phyloP scores from a whole-genome alignment of 352 stramenopile genomes.

The Globisporangium paddicum region DNA sequence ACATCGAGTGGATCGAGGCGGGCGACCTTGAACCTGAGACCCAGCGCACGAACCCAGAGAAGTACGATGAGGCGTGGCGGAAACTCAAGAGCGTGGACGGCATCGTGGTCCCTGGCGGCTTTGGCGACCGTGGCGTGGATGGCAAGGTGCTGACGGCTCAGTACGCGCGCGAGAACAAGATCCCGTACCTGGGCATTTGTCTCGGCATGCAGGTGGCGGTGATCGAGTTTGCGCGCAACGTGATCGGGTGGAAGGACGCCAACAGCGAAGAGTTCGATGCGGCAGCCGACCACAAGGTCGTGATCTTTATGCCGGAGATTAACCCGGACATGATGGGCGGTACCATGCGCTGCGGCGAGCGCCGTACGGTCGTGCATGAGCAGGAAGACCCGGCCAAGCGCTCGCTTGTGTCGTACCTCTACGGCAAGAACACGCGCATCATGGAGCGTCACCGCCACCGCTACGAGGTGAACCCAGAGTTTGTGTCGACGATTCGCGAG shows the following conservation, averaged over 20 bases:
- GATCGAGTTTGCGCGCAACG: conserved; percentile 96
- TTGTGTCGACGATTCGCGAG: conserved; percentile 87
- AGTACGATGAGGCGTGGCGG: conserved; percentile 87
- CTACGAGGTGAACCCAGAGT: conserved; percentile 99
- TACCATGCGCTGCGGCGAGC: conserved; percentile 98
- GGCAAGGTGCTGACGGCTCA: conserved; percentile 96
- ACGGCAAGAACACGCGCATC: conserved; percentile 86
- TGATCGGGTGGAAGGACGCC: conserved; percentile 90
- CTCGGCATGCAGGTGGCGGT: conserved; percentile 95
- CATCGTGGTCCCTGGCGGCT: conserved; percentile 98
- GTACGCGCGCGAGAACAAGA: conserved; percentile 93
- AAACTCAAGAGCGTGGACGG: conserved; percentile 92
- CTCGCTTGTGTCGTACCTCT: conserved; percentile 89
- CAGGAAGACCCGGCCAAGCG: conserved; percentile 77
- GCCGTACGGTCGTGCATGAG: conserved; percentile 92
- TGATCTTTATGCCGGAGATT: conserved; percentile 99
- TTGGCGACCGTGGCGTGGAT: conserved; percentile 97
- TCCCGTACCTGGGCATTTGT: conserved; percentile 98
- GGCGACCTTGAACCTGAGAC: conserved; percentile 89
- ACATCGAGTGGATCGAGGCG: conserved; percentile 98
- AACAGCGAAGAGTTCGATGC: conserved; percentile 96
- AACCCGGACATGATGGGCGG: conserved; percentile 97
- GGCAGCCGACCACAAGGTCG: conserved; percentile 87
- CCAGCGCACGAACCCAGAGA: conserved; percentile 61
- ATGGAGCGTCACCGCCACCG: conserved; percentile 97